Base-by-base conservation (phyloP, 2,329 filamentous ascomycete species). In the Xylaria sp. region DNA sequence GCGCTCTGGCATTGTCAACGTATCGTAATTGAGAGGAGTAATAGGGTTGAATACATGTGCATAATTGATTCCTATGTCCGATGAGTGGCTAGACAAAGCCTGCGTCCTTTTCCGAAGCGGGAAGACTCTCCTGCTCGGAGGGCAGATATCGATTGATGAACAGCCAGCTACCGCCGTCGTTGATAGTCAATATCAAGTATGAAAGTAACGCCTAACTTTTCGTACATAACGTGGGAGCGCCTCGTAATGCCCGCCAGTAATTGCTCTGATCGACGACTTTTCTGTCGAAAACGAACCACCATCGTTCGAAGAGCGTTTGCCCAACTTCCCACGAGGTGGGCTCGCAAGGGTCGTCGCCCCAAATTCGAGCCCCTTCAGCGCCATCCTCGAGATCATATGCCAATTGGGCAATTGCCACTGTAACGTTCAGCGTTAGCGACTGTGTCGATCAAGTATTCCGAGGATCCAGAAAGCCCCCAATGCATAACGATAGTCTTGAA, bases 271-370 rank as follows among this genome's bases (percentile, higher is more conserved):
- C 82, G n/a, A 90, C 77, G 18, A 89, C 82, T 12, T 80, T 79
- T 9, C 81, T 76, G 73, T 90, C 87, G 74, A 90, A 86, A 44
- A 87, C 77, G 78, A 88, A 89, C 87, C 87, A 90, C 88, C 88
- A 90, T 50, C 84, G 82, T 76, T 85, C 82, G 76, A 89, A 89
- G 25, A 89, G 77, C n/a, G 83, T 74, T 76, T 89, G 86, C 1
- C 87, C 87, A 13, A 89, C 81, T 76, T 90, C 88, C 87, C 87
- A 90, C 37, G 80, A 81, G 28, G 76, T 75, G 6, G 81, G 78
- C 50, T 70, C 68, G 31, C 59, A 69, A 6, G 86, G 84, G 69
- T 88, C 84, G 0, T 78, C 74, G 4, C 85, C 83, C 75, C 82
- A 85, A 69, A 90, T 82, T 13, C 84, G 76, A 61, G 85, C 73